Conservation (phyloP, 768 basidiomycete genomes). For the Russula virescens region DNA sequence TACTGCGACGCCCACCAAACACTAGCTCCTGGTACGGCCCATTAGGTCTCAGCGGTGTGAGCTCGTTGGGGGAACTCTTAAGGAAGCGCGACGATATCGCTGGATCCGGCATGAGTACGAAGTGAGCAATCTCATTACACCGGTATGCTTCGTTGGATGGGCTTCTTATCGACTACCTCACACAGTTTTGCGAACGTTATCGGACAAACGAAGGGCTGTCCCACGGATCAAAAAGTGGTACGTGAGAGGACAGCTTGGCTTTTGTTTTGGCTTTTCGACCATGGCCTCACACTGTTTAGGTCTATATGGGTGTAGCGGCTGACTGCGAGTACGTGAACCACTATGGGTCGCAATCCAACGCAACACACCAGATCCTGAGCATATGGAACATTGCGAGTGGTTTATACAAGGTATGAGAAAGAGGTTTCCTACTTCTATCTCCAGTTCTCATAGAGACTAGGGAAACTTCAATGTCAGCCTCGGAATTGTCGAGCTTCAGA, state of each 20-base stretch:
- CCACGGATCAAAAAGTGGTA: slow-evolving; percentile 63
- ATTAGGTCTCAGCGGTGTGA: slow-evolving; percentile 27
- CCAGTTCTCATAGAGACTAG: slow-evolving; percentile 29
- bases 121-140: slow-evolving; percentile 34
- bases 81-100: slow-evolving; percentile 52
- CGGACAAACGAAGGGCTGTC: slow-evolving; percentile 66
- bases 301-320: slow-evolving; percentile 83
- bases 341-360: slow-evolving; percentile 59
- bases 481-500: slow-evolving; percentile 72
- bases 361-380: slow-evolving; percentile 68
- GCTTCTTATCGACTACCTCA: not conserved
- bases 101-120: slow-evolving; percentile 44
- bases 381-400: slow-evolving; percentile 75
- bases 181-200: slow-evolving; percentile 64
- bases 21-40: slow-evolving; percentile 38
- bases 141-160: not conserved
- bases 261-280: not conserved
- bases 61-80: slow-evolving; percentile 34
- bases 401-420: slow-evolving; percentile 52
- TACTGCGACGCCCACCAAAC: slow-evolving; percentile 37
- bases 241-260: slow-evolving; percentile 25
- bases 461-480: slow-evolving; percentile 79
- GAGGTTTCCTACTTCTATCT: slow-evolving; percentile 7
- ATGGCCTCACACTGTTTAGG: slow-evolving; percentile 28
- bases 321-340: slow-evolving; percentile 72